Evolutionary conservation across 768 basidiomycete genomes (phyloP).

Genomic region (Tulasnella sp.): DNA sequence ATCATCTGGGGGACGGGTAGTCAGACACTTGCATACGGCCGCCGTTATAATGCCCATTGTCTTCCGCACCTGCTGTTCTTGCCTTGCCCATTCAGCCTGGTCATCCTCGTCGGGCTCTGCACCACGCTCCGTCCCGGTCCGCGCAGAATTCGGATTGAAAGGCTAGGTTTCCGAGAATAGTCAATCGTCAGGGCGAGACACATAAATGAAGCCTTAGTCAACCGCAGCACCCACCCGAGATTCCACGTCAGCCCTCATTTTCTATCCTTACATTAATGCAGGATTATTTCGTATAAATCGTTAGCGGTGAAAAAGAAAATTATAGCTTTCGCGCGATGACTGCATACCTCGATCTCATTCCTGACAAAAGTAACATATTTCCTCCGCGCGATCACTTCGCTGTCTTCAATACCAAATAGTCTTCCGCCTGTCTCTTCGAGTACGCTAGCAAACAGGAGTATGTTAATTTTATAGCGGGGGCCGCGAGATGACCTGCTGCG

Average conservation of each 20-base stretch:
- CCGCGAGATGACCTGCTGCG: background rate
- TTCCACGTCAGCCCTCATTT: constrained; percentile 63
- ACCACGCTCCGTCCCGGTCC: background rate
- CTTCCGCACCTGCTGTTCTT: constrained; percentile 73
- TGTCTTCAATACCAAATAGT: constrained; percentile 74
- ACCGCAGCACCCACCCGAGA: constrained; percentile 32
- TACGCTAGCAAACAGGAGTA: constrained; percentile 49
- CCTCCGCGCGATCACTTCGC: constrained; percentile 70
- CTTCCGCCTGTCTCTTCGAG: constrained; percentile 83
- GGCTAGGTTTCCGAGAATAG: no score
- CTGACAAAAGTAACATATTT: constrained; percentile 73
- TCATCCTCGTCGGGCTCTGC: constrained; percentile 49
- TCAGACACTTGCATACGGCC: background rate
- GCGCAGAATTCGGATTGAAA: background rate
- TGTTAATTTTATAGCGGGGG: background rate
- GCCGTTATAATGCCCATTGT: background rate
- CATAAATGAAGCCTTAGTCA: background rate
- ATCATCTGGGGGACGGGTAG: constrained; percentile 57
- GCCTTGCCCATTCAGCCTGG: constrained; percentile 73
- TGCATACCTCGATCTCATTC: constrained; percentile 71
- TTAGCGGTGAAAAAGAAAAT: background rate
- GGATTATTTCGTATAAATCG: background rate
- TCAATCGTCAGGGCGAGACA: background rate
- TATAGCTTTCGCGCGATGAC: background rate
- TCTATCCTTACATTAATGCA: constrained; percentile 57